phyloP scores from a whole-genome alignment of 371 early-diverging fungal species.

The Vavraia culicis region DNA sequence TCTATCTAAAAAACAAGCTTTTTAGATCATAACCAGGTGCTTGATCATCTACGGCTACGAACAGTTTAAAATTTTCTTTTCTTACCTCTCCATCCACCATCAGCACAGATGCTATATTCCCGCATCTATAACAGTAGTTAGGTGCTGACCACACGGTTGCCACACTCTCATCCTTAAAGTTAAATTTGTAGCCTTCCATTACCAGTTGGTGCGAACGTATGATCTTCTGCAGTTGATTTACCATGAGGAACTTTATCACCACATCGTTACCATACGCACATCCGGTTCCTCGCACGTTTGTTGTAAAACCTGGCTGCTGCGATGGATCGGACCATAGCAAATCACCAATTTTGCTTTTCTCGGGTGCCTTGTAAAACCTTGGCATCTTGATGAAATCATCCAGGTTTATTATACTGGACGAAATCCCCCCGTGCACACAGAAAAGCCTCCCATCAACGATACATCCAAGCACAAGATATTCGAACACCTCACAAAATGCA shows the following conservation, averaged over 20 bases:
- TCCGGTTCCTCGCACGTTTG: constrained; percentile 39
- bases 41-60: too few species aligned
- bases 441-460: constrained; percentile 39
- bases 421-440: constrained; percentile 44
- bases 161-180: constrained; percentile 30
- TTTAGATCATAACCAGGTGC: too few species aligned
- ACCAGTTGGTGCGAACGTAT: constrained; percentile 43
- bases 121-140: constrained; percentile 41
- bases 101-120: constrained; percentile 40
- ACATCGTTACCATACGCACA: constrained; percentile 40
- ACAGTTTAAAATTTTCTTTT: too few species aligned
- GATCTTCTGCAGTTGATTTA: constrained; percentile 35
- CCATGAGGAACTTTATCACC: constrained; percentile 36
- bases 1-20: too few species aligned
- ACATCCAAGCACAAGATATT: constrained; percentile 30
- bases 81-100: constrained; percentile 7
- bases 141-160: constrained; percentile 45
- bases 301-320: constrained; percentile 17
- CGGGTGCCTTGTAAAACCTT: constrained; percentile 26
- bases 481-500: constrained; percentile 38
- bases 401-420: constrained; percentile 35
- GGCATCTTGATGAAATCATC: constrained; percentile 33
- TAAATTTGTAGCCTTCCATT: constrained; percentile 42
- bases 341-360: constrained; percentile 28
- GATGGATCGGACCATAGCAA: constrained; percentile 44